phyloP scores from a whole-genome alignment of 495 filamentous ascomycete species.

The Tuber melanosporum region DNA sequence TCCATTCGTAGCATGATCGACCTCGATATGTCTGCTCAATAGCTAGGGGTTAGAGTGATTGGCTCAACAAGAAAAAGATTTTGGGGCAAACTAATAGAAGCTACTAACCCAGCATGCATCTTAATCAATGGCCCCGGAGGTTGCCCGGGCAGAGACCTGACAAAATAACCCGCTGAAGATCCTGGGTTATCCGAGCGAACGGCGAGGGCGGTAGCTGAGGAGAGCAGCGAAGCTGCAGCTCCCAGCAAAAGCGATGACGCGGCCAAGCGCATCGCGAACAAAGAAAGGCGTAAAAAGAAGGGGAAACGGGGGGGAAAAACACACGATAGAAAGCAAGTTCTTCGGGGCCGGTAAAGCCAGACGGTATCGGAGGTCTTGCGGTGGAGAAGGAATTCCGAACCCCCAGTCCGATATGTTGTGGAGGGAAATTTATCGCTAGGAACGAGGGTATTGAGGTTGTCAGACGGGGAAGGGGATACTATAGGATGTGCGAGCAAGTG shows the following conservation, averaged over 20 bases:
- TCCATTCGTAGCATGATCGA: conserved; percentile 73
- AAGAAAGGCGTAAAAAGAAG: conserved; percentile 10
- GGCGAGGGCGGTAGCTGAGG: conserved; percentile 13
- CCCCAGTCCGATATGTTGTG: neutral
- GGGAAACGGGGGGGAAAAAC: conserved; percentile 6
- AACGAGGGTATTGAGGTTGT: neutral
- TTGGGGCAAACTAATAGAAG: conserved; percentile 7
- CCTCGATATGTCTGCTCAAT: conserved; percentile 70
- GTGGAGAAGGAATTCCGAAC: neutral
- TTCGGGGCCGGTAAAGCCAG: conserved; percentile 10
- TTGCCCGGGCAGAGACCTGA: conserved; percentile 74
- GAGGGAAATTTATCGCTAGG: conserved; percentile 4
- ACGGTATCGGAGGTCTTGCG: neutral
- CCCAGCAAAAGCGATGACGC: conserved; percentile 29
- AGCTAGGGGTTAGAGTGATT: neutral
- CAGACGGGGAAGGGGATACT: conserved; percentile 2
- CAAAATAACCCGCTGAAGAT: conserved; percentile 80
- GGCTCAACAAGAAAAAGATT: neutral
- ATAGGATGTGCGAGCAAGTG: conserved; percentile 8
- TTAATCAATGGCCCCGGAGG: conserved; percentile 75
- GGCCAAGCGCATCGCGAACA: conserved; percentile 27
- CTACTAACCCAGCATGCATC: conserved; percentile 92
- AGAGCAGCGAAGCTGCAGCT: conserved; percentile 13
- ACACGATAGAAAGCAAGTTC: conserved; percentile 4
- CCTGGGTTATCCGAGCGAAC: conserved; percentile 26